Evolutionary conservation across 495 filamentous ascomycete genomes (phyloP), one percentile per base, ranked within the genome.

Genomic region (Immersiella caudata): DNA sequence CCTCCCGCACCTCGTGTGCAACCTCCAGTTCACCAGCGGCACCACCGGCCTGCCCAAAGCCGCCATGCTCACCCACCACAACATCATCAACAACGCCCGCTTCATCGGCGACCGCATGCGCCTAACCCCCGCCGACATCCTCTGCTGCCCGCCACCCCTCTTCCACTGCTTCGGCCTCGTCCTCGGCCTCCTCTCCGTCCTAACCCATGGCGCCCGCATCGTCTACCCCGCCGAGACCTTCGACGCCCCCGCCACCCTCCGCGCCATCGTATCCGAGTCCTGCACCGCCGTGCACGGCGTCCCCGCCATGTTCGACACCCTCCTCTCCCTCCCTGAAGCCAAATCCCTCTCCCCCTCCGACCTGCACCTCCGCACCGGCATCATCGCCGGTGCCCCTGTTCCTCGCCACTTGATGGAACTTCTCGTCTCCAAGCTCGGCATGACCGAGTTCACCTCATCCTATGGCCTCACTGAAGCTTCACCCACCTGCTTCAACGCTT

Each of bases 111-210:
- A 90, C 68, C 86, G 89, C 68, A 89, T 91, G 87, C 77, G 80
- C 11, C 79, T 91, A 1, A 85, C 84, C 4, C 82, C 86, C 0
- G 79, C 81, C 62, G 89, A 91, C 74, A 79, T 85, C 35, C 81
- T 92, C 58, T 90, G 88, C 79, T 91, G 89, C 72, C 88, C 89
- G 1, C 88, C 88, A 1, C 89, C 89, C 0, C 79, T 91, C 0
- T 92, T 91, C 78, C 89, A 91, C 77, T 91, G 89, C 80, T 92
- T 92, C 72, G 89, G 89, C 16, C 83, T 92, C 26, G 88, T 90
- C 24, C 82, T 92, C 20, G 89, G 89, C 8, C 83, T 92, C 69
- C 81, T 91, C 70, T 84, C 89, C 0, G 84, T 86, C 36, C 75
- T 91, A 51, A 90, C 88, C 0, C 88, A 90, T 73, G 89, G 89